phyloP scores from a whole-genome alignment of 2,329 filamentous ascomycete species.

The Fusarium chuoi region DNA sequence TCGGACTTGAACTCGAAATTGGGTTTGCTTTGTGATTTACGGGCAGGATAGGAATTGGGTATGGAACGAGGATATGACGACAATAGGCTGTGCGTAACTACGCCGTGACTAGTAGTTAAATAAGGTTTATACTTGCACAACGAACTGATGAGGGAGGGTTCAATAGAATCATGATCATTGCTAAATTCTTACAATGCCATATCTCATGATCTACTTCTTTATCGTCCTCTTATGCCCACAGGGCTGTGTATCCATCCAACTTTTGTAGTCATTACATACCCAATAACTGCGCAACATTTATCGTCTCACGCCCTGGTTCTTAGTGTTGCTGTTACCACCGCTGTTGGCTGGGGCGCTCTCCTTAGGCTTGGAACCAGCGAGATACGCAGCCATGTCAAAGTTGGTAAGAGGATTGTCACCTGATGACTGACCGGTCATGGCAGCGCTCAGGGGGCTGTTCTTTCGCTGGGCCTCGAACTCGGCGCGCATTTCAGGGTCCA shows the following conservation, averaged over 20 bases:
- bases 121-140: background rate
- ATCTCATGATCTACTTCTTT: slow-evolving; percentile 10
- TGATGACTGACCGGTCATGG: slow-evolving; percentile 55
- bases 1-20: background rate
- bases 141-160: background rate
- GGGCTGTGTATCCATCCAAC: background rate
- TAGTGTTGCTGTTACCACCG: slow-evolving; percentile 36
- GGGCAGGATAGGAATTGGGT: slow-evolving; percentile 1
- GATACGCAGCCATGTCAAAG: slow-evolving; percentile 72
- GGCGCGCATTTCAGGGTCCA: slow-evolving; percentile 95
- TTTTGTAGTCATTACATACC: background rate
- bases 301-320: slow-evolving; percentile 57
- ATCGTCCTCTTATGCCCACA: background rate
- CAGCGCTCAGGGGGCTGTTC: slow-evolving; percentile 71
- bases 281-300: slow-evolving; percentile 3
- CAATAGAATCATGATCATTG: slow-evolving; percentile 1
- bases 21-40: slow-evolving; percentile 13
- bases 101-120: background rate
- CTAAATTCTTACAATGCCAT: background rate
- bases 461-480: slow-evolving; percentile 94
- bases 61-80: background rate
- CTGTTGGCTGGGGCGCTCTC: slow-evolving; percentile 44
- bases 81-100: background rate
- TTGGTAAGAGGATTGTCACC: slow-evolving; percentile 59
- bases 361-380: slow-evolving; percentile 65